Evolutionary conservation across 2,329 filamentous ascomycete genomes (phyloP), one percentile per base, ranked within the genome.

Genomic region (Fusarium sp.): DNA sequence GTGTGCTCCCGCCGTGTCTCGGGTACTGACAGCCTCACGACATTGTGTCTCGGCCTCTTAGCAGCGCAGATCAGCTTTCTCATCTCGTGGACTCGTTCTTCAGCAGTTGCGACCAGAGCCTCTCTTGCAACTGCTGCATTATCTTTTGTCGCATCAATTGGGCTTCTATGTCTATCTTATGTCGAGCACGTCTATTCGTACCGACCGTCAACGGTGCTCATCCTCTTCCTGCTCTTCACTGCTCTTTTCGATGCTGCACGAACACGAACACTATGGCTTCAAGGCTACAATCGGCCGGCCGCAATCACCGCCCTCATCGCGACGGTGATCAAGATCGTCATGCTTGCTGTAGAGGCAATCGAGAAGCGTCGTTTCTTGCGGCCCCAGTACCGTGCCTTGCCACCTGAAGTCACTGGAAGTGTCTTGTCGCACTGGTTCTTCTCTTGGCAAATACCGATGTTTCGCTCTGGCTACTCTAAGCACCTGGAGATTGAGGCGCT

Each of bases 181-280:
- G 21, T 75, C 5, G 73, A 75, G n/a, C 73, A 75, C 25, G 55
- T 71, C 52, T 69, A 71, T 16, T 73, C 73, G 1, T 69, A 72
- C 33, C 66, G 73, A 4, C 73, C 73, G 2, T 75, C 73, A 1
- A 75, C 73, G 5, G 49, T 75, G 3, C 63, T 75, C 4, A 72
- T 60, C 9, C 46, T 73, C 10, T 75, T 69, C 16, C 29, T 75
- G 2, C 62, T 73, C 4, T 61, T 75, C 12, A 59, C 73, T 1
- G 42, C 44, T 11, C 59, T 75, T 4, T 72, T 75, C 16, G 73
- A 75, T 12, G 61, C 63, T 5, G 25, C 61, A 0, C 46, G 60
- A 31, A 66, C 70, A 8, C 63, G 73, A 4, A 75, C 73, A 18
- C 45, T 75, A n/a, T 75, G 70, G 60, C 66, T 73, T 3, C 58